Base-by-base conservation (phyloP, 2,329 filamentous ascomycete genomes). In the Drechslera avenae region DNA sequence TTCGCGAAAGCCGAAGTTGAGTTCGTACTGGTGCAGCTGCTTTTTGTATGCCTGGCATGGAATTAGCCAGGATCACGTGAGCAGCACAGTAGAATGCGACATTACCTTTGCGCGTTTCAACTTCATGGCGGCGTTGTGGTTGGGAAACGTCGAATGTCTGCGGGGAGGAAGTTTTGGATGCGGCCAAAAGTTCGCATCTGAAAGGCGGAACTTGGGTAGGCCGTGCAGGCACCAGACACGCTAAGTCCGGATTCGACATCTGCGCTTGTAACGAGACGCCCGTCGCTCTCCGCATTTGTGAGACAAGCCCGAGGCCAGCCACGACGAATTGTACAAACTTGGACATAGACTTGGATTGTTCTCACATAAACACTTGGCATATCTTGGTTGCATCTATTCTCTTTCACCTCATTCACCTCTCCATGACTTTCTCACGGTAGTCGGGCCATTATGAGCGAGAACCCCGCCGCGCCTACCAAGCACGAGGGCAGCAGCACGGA, bases 11-110 rank as follows among this genome's bases (percentile, higher is more conserved):
- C 89, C 88, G 72, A 96, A 97, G 54, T 86, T 86, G 73, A 93
- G 83, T 69, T 87, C 86, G 82, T 92, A 96, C 71, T 93, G 88
- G 76, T 91, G 87, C 87, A 99, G 95, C 68, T 97, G 86, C 85
- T 97, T 97, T 70, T 87, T 85, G 73, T 91, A 91, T 66, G 88
- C 86, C 75, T 89, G 87, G 34, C 79, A 88, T 89, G 40, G 5
- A 10, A 34, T 54, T 23, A 59, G 45, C 10, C 9, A 2, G 19
- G 4, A 4, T 16, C 14, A 9, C 2, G 26, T 26, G 16, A 12
- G 4, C 13, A 8, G 5, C 5, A 26, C 2, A n/a, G 4, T 12
- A 18, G 21, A n/a, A 12, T 10, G 1, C 3, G 3, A 7, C 35
- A 6, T 59, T 59, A 63, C 63, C 61, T 71, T 67, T 32, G 64